Base-by-base conservation (phyloP, 2,329 filamentous ascomycete species). In the Dactylellina sp. region DNA sequence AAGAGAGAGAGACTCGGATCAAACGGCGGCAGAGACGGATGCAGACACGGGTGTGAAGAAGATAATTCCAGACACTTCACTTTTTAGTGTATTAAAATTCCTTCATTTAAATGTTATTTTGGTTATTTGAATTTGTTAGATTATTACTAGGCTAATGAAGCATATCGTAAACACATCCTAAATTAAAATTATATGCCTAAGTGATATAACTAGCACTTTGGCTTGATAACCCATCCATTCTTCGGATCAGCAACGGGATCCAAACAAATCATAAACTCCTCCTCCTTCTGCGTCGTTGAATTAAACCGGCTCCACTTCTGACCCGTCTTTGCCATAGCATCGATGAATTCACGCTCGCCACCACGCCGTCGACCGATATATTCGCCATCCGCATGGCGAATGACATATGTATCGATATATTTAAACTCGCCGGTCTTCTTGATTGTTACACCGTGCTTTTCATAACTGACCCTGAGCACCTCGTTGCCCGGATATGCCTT, bases 171-270 rank as follows among this genome's bases (percentile, higher is more conserved):
- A n/a, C n/a, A n/a, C n/a, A n/a, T n/a, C n/a, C n/a, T n/a, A n/a
- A n/a, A n/a, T n/a, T n/a, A n/a, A n/a, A n/a, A n/a, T n/a, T n/a
- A n/a, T n/a, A n/a, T n/a, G n/a, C n/a, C n/a, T n/a, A n/a, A n/a
- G n/a, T n/a, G n/a, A n/a, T n/a, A n/a, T n/a, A 60, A 35, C 39
- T 42, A 42, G 14, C 39, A 42, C 9, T 18, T 42, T 42, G 39
- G 39, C 39, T 42, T 7, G 6, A 42, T 42, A 42, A 42, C 39
- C 39, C 39, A 42, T n/a, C 39, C 39, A n/a, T 42, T n/a, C 11
- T n/a, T n/a, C n/a, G n/a, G n/a, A n/a, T n/a, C n/a, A n/a, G n/a
- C n/a, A n/a, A n/a, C n/a, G n/a, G n/a, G 39, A 42, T n/a, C 14
- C 39, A 42, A 42, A 18, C 39, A 42, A 42, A 42, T 18, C 39